Percentiles rank a stretch among this genome's conserved stretches.
These are phyloP conservation scores for Dillenia turbinata DNA, from an alignment of 164 flowering plant genomes.

Conservation along the genomic window DNA sequence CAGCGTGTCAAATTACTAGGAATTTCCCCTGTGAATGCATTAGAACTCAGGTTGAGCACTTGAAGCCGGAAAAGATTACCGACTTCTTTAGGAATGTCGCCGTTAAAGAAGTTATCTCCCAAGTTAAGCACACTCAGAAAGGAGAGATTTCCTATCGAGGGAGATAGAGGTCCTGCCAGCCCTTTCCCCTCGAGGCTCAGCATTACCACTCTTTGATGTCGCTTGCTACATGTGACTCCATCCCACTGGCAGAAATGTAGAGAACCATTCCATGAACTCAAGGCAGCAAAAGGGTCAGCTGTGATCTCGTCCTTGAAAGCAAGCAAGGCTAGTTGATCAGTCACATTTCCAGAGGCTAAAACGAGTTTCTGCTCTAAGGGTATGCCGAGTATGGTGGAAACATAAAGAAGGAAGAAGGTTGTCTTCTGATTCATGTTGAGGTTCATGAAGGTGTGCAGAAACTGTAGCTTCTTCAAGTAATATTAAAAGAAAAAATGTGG, in stretches of 20 bases:
- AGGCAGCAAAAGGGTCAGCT: constrained; percentile 7
- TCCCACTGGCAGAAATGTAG: constrained; percentile 29
- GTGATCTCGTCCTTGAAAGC: constrained; percentile 16
- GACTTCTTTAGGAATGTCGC: constrained; percentile 15
- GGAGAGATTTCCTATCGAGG: constrained; percentile 31
- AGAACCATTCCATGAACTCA: constrained; percentile 27
- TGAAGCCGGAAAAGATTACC: constrained; percentile 12
- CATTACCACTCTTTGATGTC: constrained; percentile 10
- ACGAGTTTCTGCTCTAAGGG: no score
- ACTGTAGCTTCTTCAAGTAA: no score
- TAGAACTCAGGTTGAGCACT: constrained; percentile 4
- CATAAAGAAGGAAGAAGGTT: no score
- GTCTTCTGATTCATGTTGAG: no score
- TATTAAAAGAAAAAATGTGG: no score
- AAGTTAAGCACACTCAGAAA: constrained; percentile 20
- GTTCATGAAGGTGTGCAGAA: no score
- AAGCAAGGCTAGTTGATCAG: constrained; percentile 20
- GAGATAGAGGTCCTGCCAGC: constrained; percentile 23
- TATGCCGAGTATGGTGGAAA: no score
- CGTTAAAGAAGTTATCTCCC: constrained; percentile 15
- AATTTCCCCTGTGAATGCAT: constrained; percentile 13
- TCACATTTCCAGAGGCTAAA: neutral
- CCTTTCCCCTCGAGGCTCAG: constrained; percentile 8
- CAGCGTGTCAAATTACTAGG: constrained; percentile 8
- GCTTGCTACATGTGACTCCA: constrained; percentile 22